A percentile compares a stretch with the other conserved stretches of the same genome.
These are phyloP conservation scores for Botryotinia globosa DNA, from an alignment of 2,329 filamentous ascomycete genomes.

Conservation along the genomic window DNA sequence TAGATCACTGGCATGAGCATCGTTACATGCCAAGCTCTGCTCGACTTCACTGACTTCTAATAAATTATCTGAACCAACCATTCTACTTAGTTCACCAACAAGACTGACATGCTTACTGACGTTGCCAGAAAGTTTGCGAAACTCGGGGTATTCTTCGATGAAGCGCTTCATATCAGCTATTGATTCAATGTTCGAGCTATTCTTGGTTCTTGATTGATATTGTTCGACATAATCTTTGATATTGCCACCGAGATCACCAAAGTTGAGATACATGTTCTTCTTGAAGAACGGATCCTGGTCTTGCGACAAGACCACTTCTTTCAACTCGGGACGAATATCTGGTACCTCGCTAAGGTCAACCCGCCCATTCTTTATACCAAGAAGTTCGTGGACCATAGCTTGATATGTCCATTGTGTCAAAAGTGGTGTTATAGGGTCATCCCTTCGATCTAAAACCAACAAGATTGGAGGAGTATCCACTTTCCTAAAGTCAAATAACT, in stretches of 20 bases:
- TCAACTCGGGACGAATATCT: slow-evolving; percentile 80
- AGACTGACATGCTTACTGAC: slow-evolving; percentile 98
- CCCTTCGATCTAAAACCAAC: slow-evolving; percentile 83
- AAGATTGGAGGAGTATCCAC: slow-evolving; percentile 93
- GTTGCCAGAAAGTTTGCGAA: slow-evolving; percentile 93
- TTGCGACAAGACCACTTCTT: slow-evolving; percentile 91
- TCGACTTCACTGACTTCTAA: slow-evolving; percentile 97
- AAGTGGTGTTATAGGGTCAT: slow-evolving; percentile 91
- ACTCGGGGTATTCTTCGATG: slow-evolving; percentile 97
- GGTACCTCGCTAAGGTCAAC: slow-evolving; percentile 83
- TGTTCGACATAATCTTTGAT: slow-evolving; percentile 99
- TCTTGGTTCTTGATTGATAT: slow-evolving; percentile 97
- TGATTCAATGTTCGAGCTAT: slow-evolving; percentile 91
- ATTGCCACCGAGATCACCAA: slow-evolving; percentile 89
- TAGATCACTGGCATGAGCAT: slow-evolving; percentile 88
- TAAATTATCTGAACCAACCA: slow-evolving; percentile 79
- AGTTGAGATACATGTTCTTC: slow-evolving; percentile 99
- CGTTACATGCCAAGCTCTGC: slow-evolving; percentile 94
- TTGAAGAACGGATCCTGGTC: slow-evolving; percentile 98
- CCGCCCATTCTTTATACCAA: slow-evolving; percentile 92
- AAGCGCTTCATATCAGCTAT: slow-evolving; percentile 99
- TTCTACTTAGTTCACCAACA: slow-evolving; percentile 86
- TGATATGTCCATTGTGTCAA: slow-evolving; percentile 99
- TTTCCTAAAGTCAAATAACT: slow-evolving; percentile 93
- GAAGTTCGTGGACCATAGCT: slow-evolving; percentile 97